Percentiles rank a stretch among this genome's conserved stretches.
Evolutionary conservation across 2,329 filamentous ascomycete species (phyloP).

Genomic region (Arthrocladium fulminans): DNA sequence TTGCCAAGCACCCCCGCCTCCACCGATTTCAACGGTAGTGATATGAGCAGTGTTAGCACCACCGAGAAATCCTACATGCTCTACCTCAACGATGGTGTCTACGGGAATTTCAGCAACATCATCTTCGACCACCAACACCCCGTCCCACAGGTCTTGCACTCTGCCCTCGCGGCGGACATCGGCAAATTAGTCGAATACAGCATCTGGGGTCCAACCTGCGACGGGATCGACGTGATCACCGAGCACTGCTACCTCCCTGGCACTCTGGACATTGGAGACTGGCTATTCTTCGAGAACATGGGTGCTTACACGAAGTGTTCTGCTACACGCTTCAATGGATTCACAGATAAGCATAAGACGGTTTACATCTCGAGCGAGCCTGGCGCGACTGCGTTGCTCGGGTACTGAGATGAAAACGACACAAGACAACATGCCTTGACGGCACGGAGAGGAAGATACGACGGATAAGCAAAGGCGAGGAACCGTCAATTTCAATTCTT

Average conservation of each 20-base stretch:
- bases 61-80: constrained; percentile 78
- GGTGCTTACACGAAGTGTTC: constrained; percentile 98
- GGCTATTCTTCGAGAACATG: constrained; percentile 99
- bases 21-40: constrained; percentile 25
- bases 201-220: constrained; percentile 96
- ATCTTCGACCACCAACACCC: constrained; percentile 98
- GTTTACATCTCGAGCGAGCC: constrained; percentile 93
- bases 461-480: neutral
- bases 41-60: constrained; percentile 19
- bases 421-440: neutral
- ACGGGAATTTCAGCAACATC: constrained; percentile 98
- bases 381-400: constrained; percentile 66
- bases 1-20: constrained; percentile 44
- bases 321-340: constrained; percentile 95
- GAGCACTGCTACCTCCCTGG: constrained; percentile 69
- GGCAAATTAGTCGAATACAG: constrained; percentile 66
- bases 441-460: too few relatives aligned
- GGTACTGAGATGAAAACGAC: constrained; percentile 28
- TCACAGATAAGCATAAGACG: constrained; percentile 82
- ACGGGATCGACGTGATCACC: constrained; percentile 91
- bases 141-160: constrained; percentile 63
- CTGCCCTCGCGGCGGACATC: constrained; percentile 51
- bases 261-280: constrained; percentile 83
- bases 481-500: neutral
- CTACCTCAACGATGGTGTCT: constrained; percentile 94